These are phyloP conservation scores for Senna tora DNA, from an alignment of 306 rosid species.

Conservation along the genomic window DNA sequence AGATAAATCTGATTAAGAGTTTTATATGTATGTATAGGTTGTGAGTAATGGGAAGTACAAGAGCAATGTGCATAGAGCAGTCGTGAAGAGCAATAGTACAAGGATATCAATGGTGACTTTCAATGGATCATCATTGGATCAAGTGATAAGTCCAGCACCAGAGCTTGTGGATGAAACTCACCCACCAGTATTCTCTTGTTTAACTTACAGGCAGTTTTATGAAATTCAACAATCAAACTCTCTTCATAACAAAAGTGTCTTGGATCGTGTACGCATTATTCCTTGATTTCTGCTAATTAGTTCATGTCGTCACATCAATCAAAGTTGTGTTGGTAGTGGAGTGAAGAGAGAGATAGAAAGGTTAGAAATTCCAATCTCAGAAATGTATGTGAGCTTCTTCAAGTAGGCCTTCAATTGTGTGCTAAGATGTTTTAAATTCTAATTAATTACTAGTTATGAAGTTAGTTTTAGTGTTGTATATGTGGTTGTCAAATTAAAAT, in stretches of 20 bases:
- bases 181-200: neutral
- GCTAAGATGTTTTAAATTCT: too few relatives aligned
- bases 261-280: neutral
- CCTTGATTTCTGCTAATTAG: too few relatives aligned
- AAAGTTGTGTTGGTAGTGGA: too few relatives aligned
- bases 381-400: too few relatives aligned
- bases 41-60: conserved; percentile 3
- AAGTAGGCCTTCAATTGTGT: too few relatives aligned
- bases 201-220: neutral
- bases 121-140: neutral
- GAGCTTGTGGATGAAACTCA: neutral
- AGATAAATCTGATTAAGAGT: too few relatives aligned
- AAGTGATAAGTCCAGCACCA: neutral
- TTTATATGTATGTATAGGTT: neutral
- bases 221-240: neutral
- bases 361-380: too few relatives aligned
- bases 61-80: conserved; percentile 17
- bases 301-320: too few relatives aligned
- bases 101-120: neutral
- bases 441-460: too few relatives aligned
- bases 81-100: neutral
- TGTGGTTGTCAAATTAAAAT: too few relatives aligned
- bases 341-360: too few relatives aligned
- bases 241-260: neutral
- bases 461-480: too few relatives aligned